phyloP scores from a whole-genome alignment of 2,329 filamentous ascomycete genomes.

The Colletotrichum abscissum region DNA sequence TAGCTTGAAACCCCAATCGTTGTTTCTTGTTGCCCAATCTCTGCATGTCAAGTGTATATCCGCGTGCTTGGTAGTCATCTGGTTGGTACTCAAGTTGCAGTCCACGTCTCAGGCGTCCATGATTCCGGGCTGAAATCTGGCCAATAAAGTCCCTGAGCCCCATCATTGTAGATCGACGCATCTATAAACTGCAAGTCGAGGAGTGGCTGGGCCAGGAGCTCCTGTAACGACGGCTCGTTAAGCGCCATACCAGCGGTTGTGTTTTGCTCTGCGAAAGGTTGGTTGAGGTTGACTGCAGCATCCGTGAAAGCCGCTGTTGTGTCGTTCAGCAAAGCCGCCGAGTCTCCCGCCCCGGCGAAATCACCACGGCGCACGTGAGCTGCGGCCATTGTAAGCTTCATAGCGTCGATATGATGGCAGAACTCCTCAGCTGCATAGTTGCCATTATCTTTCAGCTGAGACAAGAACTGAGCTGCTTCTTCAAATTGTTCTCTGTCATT shows the following conservation, averaged over 20 bases:
- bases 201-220: conserved; percentile 46
- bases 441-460: conserved; percentile 51
- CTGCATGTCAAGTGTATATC: too few relatives aligned
- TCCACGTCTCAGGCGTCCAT: conserved; percentile 32
- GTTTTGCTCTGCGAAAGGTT: conserved; percentile 21
- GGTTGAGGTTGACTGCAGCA: not conserved
- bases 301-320: not conserved
- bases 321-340: not conserved
- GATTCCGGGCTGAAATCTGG: conserved; percentile 34
- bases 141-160: conserved; percentile 36
- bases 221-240: conserved; percentile 48
- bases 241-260: conserved; percentile 49
- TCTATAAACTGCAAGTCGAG: conserved; percentile 49
- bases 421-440: conserved; percentile 55
- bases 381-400: conserved; percentile 42
- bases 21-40: too few relatives aligned
- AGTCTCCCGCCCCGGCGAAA: not conserved
- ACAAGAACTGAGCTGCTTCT: conserved; percentile 49
- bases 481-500: conserved; percentile 54
- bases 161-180: conserved; percentile 34
- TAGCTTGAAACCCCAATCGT: too few relatives aligned
- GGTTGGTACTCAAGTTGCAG: not conserved
- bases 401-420: conserved; percentile 52
- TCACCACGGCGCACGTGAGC: conserved; percentile 22
- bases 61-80: too few relatives aligned